Conservation (phyloP, 192 early-diverging fungal genomes). For the Obelidium mucronatum region DNA sequence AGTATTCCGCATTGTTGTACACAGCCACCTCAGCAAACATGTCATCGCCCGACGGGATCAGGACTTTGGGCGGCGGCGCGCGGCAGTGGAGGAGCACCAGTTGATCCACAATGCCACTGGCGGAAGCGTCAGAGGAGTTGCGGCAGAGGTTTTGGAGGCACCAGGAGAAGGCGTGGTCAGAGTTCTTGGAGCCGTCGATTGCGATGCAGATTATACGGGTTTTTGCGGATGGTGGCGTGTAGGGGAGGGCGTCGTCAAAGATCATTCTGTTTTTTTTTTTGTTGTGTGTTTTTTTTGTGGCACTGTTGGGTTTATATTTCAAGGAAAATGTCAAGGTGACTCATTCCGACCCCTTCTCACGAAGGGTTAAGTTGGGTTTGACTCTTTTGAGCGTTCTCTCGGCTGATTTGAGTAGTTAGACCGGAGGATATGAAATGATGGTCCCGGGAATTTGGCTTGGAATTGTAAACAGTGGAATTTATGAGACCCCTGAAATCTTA, state of each 20-base stretch:
- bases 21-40: background rate
- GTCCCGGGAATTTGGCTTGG: too few species aligned
- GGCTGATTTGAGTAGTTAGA: too few species aligned
- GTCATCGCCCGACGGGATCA: background rate
- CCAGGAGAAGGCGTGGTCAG: background rate
- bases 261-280: background rate
- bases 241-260: constrained; percentile 26
- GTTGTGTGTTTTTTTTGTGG: background rate
- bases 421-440: too few species aligned
- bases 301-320: too few species aligned
- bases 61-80: background rate
- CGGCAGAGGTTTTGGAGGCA: background rate
- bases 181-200: background rate
- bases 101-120: background rate
- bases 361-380: too few species aligned
- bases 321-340: too few species aligned
- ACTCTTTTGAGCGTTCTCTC: too few species aligned
- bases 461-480: too few species aligned
- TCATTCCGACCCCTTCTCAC: too few species aligned
- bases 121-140: background rate
- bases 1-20: background rate
- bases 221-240: background rate
- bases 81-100: constrained; percentile 1
- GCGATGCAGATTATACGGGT: constrained; percentile 8
- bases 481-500: too few species aligned